These are phyloP conservation scores for Tylopilus plumbeoviolaceoides DNA, from an alignment of 768 basidiomycete genomes.

Conservation along the genomic window DNA sequence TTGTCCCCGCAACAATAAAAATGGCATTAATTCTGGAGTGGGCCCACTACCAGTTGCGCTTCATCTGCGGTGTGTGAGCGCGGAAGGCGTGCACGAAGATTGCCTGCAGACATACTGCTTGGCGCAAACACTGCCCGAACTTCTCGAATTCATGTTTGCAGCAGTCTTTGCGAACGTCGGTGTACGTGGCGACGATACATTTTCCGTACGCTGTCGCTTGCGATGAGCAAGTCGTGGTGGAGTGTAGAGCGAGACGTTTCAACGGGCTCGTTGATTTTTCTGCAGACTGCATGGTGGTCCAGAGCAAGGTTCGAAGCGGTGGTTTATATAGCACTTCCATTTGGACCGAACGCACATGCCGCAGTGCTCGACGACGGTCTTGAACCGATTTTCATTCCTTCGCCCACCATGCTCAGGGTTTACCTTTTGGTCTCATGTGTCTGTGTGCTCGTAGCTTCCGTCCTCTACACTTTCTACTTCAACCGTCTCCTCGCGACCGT, in stretches of 20 bases:
- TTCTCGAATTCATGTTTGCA: constrained; percentile 81
- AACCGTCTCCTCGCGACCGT: constrained; percentile 76
- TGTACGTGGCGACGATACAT: constrained; percentile 80
- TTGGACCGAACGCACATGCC: constrained; percentile 1
- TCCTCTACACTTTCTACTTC: constrained; percentile 88
- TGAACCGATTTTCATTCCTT: not conserved
- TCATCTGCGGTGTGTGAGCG: constrained; percentile 39
- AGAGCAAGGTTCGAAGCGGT: not conserved
- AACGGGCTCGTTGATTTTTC: constrained; percentile 42
- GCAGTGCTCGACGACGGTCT: not conserved
- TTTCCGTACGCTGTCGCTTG: constrained; percentile 82
- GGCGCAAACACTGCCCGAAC: constrained; percentile 79
- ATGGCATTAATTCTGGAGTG: not conserved
- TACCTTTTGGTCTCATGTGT: constrained; percentile 63
- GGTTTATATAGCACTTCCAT: not conserved
- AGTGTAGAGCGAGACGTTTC: constrained; percentile 61
- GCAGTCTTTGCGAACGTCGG: constrained; percentile 77
- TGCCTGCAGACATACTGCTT: constrained; percentile 54
- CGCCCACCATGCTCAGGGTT: constrained; percentile 46
- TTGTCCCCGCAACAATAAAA: constrained; percentile 5
- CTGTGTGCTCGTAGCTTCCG: constrained; percentile 47
- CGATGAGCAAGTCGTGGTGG: constrained; percentile 65
- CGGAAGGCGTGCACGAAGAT: not conserved
- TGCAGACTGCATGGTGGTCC: constrained; percentile 21
- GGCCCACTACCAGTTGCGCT: constrained; percentile 46